Conservation (phyloP, 225 moss, liverwort and hornwort genomes). For the Pseudoscleropodium purum region DNA sequence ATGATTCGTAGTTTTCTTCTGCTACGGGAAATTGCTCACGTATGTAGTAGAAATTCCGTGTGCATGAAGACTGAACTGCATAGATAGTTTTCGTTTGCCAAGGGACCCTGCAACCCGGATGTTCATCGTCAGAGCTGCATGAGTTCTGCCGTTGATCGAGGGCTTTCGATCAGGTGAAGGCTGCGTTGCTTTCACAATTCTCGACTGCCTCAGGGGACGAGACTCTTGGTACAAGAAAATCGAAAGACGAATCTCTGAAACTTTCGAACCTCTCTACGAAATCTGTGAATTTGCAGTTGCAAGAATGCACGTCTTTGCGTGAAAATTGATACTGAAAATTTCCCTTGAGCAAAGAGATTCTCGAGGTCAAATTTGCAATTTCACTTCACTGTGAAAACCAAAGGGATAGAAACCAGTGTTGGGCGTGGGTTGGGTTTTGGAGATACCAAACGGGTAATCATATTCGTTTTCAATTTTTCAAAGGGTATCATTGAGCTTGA, state of each 20-base stretch:
- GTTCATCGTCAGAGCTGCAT: neutral
- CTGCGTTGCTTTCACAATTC: neutral
- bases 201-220: neutral
- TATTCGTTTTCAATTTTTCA: neutral
- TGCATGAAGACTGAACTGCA: neutral
- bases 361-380: neutral
- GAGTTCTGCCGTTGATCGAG: neutral
- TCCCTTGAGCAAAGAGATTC: neutral
- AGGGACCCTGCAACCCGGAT: neutral
- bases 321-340: neutral
- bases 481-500: neutral
- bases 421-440: neutral
- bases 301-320: neutral
- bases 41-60: neutral
- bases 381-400: neutral
- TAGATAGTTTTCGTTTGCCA: neutral
- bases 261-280: neutral
- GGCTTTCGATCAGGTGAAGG: neutral
- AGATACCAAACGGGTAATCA: neutral
- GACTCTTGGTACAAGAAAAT: neutral
- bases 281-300: neutral
- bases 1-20: neutral
- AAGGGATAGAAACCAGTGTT: neutral
- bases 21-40: neutral
- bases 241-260: neutral